These are phyloP conservation scores for Musa acuminata DNA, from an alignment of 176 grass and related monocot species.

Conservation along the genomic window DNA sequence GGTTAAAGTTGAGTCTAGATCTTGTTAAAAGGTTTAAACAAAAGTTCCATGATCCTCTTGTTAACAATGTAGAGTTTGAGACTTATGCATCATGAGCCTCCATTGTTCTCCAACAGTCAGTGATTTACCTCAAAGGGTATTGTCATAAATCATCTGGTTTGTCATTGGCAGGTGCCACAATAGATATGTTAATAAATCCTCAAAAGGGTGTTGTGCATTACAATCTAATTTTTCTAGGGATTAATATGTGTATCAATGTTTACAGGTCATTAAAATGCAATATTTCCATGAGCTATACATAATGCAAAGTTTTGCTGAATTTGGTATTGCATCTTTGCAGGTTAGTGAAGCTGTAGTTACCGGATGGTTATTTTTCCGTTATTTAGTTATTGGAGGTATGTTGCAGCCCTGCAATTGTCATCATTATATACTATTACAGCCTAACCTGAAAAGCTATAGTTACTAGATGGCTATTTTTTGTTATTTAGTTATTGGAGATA, in stretches of 20 bases:
- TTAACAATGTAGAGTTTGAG: not conserved
- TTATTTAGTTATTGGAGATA: not conserved
- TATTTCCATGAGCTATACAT: too few species aligned
- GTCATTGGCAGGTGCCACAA: too few species aligned
- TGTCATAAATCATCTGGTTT: too few species aligned
- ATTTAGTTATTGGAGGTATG: conserved; percentile 94
- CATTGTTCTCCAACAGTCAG: not conserved
- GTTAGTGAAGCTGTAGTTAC: conserved; percentile 95
- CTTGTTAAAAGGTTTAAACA: not conserved
- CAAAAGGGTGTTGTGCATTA: too few species aligned
- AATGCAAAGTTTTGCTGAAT: conserved; percentile 2
- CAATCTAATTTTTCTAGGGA: too few species aligned
- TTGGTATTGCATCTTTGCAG: conserved; percentile 31
- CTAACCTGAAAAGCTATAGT: not conserved
- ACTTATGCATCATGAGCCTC: not conserved
- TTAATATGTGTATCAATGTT: not conserved
- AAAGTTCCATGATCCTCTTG: not conserved
- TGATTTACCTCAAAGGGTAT: too few species aligned
- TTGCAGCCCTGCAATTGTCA: not conserved
- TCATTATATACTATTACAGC: not conserved
- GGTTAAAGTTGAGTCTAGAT: not conserved
- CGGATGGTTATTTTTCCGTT: conserved; percentile 98
- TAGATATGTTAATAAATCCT: too few species aligned
- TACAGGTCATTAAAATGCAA: too few species aligned
- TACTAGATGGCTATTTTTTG: not conserved